Evolutionary conservation across 768 basidiomycete genomes (phyloP).

Genomic region (Pulveroboletus ravenelii): DNA sequence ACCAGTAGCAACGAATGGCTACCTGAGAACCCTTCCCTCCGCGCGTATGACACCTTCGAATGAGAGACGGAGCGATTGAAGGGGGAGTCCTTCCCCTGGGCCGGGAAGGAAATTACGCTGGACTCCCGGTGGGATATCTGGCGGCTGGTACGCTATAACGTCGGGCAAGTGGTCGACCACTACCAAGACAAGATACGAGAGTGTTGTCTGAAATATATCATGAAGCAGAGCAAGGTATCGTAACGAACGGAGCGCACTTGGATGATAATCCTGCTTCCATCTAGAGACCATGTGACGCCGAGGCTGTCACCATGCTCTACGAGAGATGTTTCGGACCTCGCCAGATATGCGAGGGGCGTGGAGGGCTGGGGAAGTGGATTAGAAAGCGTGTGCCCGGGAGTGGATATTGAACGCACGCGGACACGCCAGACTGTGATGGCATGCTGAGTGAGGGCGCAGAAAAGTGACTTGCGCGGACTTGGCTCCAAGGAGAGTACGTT

Average conservation of each 20-base stretch:
- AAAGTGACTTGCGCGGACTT: constrained; percentile 73
- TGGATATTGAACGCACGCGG: constrained; percentile 47
- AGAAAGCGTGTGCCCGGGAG: background rate
- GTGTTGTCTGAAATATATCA: constrained; percentile 54
- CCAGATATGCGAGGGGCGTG: constrained; percentile 64
- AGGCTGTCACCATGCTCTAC: constrained; percentile 80
- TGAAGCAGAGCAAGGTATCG: constrained; percentile 1
- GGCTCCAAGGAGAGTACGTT: constrained; percentile 53
- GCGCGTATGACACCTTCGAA: constrained; percentile 81
- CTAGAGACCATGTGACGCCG: constrained; percentile 75
- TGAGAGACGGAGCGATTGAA: constrained; percentile 63
- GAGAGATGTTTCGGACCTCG: constrained; percentile 73
- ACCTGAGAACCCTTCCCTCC: constrained; percentile 74
- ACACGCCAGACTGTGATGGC: constrained; percentile 80
- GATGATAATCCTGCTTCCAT: constrained; percentile 73
- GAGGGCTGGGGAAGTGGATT: constrained; percentile 48
- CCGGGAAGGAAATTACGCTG: constrained; percentile 72
- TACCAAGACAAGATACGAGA: constrained; percentile 75
- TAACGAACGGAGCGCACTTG: constrained; percentile 47
- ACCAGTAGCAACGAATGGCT: constrained; percentile 1
- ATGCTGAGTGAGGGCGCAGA: constrained; percentile 67
- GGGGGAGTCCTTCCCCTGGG: constrained; percentile 70
- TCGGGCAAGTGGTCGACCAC: constrained; percentile 55
- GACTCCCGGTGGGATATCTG: constrained; percentile 42
- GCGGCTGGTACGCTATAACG: constrained; percentile 51